Conservation (phyloP, 495 filamentous ascomycete species). For the Peziza echinospora region DNA sequence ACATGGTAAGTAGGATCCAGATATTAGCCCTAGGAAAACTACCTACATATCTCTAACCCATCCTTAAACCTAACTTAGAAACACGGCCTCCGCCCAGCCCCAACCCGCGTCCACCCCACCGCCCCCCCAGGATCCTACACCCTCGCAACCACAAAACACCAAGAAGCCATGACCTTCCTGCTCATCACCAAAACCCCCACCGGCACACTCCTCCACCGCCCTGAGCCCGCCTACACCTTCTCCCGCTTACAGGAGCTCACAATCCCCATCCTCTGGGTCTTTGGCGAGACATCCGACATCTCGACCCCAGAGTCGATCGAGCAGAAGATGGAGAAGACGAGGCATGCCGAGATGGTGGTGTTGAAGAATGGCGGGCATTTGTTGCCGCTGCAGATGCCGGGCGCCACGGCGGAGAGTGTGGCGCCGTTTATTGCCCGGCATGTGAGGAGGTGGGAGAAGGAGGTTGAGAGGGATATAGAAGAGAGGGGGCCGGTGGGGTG, state of each 20-base stretch:
- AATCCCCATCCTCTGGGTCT: constrained; percentile 59
- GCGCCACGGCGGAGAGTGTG: constrained; percentile 38
- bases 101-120: constrained; percentile 35
- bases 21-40: too few relatives aligned
- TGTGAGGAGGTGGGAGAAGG: constrained; percentile 37
- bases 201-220: constrained; percentile 31
- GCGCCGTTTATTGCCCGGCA: constrained; percentile 41
- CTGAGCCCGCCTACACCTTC: constrained; percentile 45
- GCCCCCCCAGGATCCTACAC: too few relatives aligned
- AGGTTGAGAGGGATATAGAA: constrained; percentile 36
- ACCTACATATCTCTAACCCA: too few relatives aligned
- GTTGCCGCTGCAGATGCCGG: constrained; percentile 58
- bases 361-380: constrained; percentile 55
- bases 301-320: constrained; percentile 29
- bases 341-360: constrained; percentile 40
- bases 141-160: constrained; percentile 40
- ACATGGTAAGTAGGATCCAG: too few relatives aligned
- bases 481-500: constrained; percentile 35
- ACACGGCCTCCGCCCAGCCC: constrained; percentile 42
- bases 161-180: constrained; percentile 36
- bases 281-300: constrained; percentile 44
- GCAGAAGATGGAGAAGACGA: constrained; percentile 39
- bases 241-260: constrained; percentile 43
- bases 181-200: constrained; percentile 20
- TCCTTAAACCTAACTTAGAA: too few relatives aligned